phyloP scores from a whole-genome alignment of 129 eudicot genomes.

The Ambrosia artemisiifolia region DNA sequence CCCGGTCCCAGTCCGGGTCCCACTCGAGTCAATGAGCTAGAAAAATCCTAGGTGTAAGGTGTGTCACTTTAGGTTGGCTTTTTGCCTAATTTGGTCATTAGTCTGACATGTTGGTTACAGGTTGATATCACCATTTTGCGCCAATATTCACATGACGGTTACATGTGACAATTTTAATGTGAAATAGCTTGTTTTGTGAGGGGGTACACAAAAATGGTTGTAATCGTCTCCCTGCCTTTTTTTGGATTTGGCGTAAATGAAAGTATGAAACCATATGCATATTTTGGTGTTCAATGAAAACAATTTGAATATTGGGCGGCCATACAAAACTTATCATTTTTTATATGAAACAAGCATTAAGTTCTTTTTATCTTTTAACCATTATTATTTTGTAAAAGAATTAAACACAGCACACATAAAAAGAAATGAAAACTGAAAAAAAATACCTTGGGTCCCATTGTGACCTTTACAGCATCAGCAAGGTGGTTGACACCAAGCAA shows the following conservation, averaged over 20 bases:
- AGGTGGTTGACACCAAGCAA: conserved; percentile 92
- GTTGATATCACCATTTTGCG: neutral
- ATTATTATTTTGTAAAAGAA: neutral
- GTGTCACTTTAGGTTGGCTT: neutral
- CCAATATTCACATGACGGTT: neutral
- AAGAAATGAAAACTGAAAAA: neutral
- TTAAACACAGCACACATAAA: neutral
- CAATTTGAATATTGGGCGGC: neutral
- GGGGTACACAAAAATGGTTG: neutral
- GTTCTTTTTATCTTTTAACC: neutral
- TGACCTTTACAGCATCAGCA: conserved; percentile 95
- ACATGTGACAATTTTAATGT: neutral
- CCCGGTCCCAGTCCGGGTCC: neutral
- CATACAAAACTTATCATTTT: neutral
- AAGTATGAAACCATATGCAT: neutral
- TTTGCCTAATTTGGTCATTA: neutral
- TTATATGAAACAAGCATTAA: neutral
- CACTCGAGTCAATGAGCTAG: neutral
- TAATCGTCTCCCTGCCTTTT: neutral
- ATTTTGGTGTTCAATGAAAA: neutral
- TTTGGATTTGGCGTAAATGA: neutral
- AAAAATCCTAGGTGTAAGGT: neutral
- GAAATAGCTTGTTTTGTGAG: neutral
- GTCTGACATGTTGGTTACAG: neutral
- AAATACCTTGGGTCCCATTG: conserved; percentile 96